A percentile compares a stretch with the other conserved stretches of the same genome.
phyloP scores from a whole-genome alignment of 129 eudicot species.

The Chrysanthemum makinoi region DNA sequence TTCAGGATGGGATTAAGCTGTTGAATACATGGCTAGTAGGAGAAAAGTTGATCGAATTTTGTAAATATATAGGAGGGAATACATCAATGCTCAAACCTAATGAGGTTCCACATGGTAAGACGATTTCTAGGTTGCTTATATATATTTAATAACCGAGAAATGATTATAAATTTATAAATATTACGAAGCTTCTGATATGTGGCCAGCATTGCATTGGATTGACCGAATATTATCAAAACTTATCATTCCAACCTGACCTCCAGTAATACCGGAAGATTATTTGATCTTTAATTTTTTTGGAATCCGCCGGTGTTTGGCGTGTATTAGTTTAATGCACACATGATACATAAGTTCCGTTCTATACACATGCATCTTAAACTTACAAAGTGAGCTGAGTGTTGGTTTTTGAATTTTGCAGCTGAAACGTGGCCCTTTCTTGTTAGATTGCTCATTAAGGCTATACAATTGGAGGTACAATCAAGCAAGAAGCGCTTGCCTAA shows the following conservation, averaged over 20 bases:
- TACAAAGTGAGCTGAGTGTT: conserved; percentile 12
- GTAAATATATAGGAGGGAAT: conserved; percentile 64
- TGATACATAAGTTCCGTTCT: conserved; percentile 4
- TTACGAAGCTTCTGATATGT: background rate
- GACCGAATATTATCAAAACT: background rate
- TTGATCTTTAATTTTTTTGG: background rate
- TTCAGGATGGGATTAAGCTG: conserved; percentile 88
- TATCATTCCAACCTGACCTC: background rate
- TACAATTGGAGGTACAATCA: conserved; percentile 53
- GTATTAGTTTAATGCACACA: conserved; percentile 8
- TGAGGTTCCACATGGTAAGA: conserved; percentile 80
- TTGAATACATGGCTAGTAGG: conserved; percentile 86
- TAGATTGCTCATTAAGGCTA: conserved; percentile 58
- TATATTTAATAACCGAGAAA: background rate
- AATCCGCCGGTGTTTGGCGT: conserved; percentile 3
- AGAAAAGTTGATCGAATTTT: conserved; percentile 56
- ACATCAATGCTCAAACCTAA: conserved; percentile 64
- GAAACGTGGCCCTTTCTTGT: conserved; percentile 93
- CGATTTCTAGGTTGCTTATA: background rate
- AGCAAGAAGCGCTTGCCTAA: conserved; percentile 77
- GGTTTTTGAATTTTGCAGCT: conserved; percentile 43
- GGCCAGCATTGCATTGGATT: conserved; percentile 14
- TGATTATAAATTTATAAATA: background rate
- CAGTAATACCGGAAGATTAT: background rate
- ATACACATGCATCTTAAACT: conserved; percentile 4